phyloP scores from a whole-genome alignment of 2,329 filamentous ascomycete species.

The Stachybotrys chlorohalonatus region DNA sequence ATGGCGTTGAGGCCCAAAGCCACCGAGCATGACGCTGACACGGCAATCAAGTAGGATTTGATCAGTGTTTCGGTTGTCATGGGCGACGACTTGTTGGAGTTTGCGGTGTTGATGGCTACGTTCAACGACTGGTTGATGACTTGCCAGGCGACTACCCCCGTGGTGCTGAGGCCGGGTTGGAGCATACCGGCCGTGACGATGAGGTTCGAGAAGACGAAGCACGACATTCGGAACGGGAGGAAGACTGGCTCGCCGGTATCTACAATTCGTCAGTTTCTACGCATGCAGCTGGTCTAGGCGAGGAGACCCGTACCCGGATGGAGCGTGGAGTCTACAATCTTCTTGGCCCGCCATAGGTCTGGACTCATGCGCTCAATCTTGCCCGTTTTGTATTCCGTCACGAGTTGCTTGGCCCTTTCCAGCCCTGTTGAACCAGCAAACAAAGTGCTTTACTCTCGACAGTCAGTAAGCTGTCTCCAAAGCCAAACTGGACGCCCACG shows the following conservation, averaged over 20 bases:
- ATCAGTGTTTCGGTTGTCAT: slow-evolving; percentile 71
- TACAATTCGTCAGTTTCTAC: slow-evolving; percentile 21
- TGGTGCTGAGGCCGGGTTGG: slow-evolving; percentile 73
- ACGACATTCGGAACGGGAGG: slow-evolving; percentile 95
- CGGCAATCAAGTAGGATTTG: slow-evolving; percentile 86
- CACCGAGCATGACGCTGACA: slow-evolving; percentile 87
- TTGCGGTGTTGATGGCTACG: slow-evolving; percentile 94
- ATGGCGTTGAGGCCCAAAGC: slow-evolving; percentile 85
- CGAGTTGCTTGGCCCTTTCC: slow-evolving; percentile 73
- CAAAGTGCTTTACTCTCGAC: slow-evolving; percentile 56
- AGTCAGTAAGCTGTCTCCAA: neutral
- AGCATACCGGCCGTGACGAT: slow-evolving; percentile 96
- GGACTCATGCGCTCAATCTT: slow-evolving; percentile 73
- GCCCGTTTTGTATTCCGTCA: slow-evolving; percentile 81
- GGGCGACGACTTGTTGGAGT: slow-evolving; percentile 94
- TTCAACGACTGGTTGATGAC: slow-evolving; percentile 96
- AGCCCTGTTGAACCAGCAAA: slow-evolving; percentile 70
- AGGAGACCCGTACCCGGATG: slow-evolving; percentile 64
- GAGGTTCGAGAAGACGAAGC: slow-evolving; percentile 86
- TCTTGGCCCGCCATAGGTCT: slow-evolving; percentile 91
- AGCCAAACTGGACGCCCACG: neutral
- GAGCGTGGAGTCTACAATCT: slow-evolving; percentile 90
- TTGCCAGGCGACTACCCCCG: slow-evolving; percentile 88
- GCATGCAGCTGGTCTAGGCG: neutral
- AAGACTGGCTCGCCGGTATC: slow-evolving; percentile 90